Conservation (phyloP, 78 protist species). For the Cyanophora paradoxa region DNA sequence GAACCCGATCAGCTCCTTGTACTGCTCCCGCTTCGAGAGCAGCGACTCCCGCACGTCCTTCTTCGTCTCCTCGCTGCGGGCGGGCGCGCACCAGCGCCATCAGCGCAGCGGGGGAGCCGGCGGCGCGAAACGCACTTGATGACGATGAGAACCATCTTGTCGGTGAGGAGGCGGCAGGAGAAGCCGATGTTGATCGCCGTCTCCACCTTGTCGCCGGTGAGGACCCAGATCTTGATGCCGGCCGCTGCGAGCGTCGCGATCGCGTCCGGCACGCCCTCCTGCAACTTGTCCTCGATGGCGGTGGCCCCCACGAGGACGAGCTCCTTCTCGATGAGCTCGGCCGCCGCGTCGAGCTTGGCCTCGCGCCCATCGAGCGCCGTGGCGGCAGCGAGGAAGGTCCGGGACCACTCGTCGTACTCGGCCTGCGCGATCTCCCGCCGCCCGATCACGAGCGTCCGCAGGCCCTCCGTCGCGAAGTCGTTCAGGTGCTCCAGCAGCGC, state of each 20-base stretch:
- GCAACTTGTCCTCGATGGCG: slow-evolving; percentile 26
- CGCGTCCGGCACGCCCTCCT: slow-evolving; percentile 39
- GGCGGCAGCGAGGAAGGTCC: neutral
- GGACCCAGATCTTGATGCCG: slow-evolving; percentile 33
- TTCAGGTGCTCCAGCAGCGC: slow-evolving; percentile 1
- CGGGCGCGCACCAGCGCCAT: too few species aligned
- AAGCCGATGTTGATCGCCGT: slow-evolving; percentile 20
- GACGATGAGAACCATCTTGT: neutral
- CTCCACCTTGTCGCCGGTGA: slow-evolving; percentile 48
- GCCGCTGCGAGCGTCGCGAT: slow-evolving; percentile 17
- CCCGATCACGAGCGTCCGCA: slow-evolving; percentile 81
- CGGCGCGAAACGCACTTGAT: neutral
- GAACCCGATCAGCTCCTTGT: too few species aligned
- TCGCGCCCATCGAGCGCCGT: neutral
- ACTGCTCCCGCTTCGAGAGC: too few species aligned
- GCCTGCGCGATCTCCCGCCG: slow-evolving; percentile 31
- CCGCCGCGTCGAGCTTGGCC: neutral
- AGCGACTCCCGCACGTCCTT: too few species aligned
- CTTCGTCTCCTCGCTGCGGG: too few species aligned
- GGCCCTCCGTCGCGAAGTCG: slow-evolving; percentile 45
- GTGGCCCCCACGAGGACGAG: slow-evolving; percentile 17
- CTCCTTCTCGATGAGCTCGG: slow-evolving; percentile 31
- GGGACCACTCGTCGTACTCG: slow-evolving; percentile 26
- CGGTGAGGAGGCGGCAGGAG: neutral
- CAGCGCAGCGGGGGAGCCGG: too few species aligned